These are phyloP conservation scores for Alnus glutinosa DNA, from an alignment of 306 rosid species.

Conservation along the genomic window DNA sequence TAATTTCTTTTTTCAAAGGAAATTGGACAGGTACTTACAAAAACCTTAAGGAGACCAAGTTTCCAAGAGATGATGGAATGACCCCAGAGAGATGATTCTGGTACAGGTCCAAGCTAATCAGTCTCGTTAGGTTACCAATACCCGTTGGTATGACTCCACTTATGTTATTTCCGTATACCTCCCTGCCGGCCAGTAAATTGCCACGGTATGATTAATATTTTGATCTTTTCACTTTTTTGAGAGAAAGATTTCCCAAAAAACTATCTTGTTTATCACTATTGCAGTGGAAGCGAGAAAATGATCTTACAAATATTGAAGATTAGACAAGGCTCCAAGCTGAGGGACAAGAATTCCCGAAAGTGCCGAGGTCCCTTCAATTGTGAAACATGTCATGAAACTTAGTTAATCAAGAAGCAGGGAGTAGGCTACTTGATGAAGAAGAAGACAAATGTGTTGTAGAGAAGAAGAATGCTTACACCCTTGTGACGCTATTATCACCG, in stretches of 20 bases:
- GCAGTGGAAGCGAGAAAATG: too few relatives aligned
- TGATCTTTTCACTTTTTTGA: too few relatives aligned
- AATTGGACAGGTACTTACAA: conserved; percentile 18
- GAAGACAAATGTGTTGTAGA: neutral
- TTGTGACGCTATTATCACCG: neutral
- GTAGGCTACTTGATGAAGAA: neutral
- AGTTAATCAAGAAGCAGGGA: neutral
- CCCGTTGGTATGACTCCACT: conserved; percentile 33
- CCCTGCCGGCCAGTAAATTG: neutral
- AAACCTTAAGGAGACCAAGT: conserved; percentile 23
- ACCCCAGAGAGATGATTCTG: conserved; percentile 17
- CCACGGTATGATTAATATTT: neutral
- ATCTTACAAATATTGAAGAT: conserved; percentile 33
- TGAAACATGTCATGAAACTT: neutral
- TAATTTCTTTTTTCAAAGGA: neutral
- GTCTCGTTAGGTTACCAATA: conserved; percentile 16
- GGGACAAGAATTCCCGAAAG: conserved; percentile 32
- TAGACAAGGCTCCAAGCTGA: conserved; percentile 30
- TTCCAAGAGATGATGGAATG: conserved; percentile 29
- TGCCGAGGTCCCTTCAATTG: conserved; percentile 35
- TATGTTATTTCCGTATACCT: conserved; percentile 17
- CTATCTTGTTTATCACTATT: too few relatives aligned
- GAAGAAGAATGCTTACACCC: conserved; percentile 29
- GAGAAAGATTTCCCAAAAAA: too few relatives aligned
- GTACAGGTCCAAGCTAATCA: conserved; percentile 20